phyloP scores from a whole-genome alignment of 768 basidiomycete genomes.

The Lactifluus rugatus region DNA sequence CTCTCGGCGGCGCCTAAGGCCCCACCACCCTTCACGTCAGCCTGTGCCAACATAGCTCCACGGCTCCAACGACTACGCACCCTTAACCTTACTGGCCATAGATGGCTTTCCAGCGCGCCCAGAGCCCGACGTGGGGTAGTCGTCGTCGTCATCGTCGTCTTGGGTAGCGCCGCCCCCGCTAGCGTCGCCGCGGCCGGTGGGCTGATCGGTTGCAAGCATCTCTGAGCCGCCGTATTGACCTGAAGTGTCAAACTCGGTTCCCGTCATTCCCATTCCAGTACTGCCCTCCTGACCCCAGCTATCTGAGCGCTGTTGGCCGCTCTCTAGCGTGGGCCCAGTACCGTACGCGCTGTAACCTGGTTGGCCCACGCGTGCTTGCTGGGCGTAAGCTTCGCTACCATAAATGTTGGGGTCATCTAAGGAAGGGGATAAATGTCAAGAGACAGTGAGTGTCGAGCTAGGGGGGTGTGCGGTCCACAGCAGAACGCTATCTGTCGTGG shows the following conservation, averaged over 20 bases:
- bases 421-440: not conserved
- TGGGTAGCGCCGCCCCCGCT: not conserved
- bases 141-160: not conserved
- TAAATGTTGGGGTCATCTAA: not conserved
- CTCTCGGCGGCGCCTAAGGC: constrained; percentile 13
- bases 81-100: constrained; percentile 5
- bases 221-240: not conserved
- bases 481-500: too few relatives aligned
- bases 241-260: not conserved
- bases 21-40: constrained; percentile 3
- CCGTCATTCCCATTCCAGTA: not conserved
- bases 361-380: not conserved
- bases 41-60: not conserved
- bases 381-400: not conserved
- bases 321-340: not conserved
- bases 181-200: not conserved
- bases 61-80: constrained; percentile 1
- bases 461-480: not conserved
- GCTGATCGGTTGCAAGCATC: too few relatives aligned
- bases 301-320: not conserved
- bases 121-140: not conserved
- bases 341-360: not conserved
- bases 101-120: not conserved
- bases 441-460: not conserved
- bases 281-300: too few relatives aligned